Base-by-base conservation (phyloP, 768 basidiomycete species). In the Mycena maculata region DNA sequence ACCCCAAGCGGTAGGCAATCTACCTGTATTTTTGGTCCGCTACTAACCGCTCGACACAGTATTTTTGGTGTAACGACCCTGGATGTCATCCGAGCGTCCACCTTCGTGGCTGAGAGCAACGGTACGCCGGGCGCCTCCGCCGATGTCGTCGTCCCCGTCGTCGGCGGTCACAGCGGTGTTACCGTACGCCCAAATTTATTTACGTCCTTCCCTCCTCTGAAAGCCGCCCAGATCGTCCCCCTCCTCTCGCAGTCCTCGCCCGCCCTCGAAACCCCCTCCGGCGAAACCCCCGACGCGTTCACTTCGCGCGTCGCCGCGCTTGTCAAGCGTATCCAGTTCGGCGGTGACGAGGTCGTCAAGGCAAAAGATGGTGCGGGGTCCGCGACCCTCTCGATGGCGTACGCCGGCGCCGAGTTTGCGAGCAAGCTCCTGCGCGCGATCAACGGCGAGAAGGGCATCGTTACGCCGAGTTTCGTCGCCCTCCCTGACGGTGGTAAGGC, bases 31-130 rank as follows among this genome's bases (percentile, higher is more conserved):
- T 28, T n/a, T 23, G 28, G 71, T 59, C 47, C 23, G n/a, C 52
- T 23, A 36, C 38, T 28, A 49, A 55, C 41, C 22, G 47, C 23
- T 23, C 18, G 27, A 12, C 58, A 4, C 73, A 98, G 97, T 70
- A 79, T 99, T 66, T 99, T 98, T 77, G 97, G 98, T 86, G 96
- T 99, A 57, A 99, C 97, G 55, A 99, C 98, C 42, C 86, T 99
- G 67, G 98, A 99, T 77, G 96, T 97, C 71, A 94, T 99, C 76
- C 96, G 98, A 73, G 90, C 98, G n/a, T 97, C 96, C 16, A 96
- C 96, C 48, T 98, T 99, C 76, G 92, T 96, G 53, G 84, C 95
- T 27, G 94, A 95, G 78, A 84, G 91, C 70, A 76, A 91, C 68
- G 88, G 87, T 20, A 84, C 94, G 74, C 82, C 85, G 18, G 83